Evolutionary conservation across 2,329 filamentous ascomycete species (phyloP), one percentile per base, ranked within the genome.

Genomic region (Diaporthe sp.): DNA sequence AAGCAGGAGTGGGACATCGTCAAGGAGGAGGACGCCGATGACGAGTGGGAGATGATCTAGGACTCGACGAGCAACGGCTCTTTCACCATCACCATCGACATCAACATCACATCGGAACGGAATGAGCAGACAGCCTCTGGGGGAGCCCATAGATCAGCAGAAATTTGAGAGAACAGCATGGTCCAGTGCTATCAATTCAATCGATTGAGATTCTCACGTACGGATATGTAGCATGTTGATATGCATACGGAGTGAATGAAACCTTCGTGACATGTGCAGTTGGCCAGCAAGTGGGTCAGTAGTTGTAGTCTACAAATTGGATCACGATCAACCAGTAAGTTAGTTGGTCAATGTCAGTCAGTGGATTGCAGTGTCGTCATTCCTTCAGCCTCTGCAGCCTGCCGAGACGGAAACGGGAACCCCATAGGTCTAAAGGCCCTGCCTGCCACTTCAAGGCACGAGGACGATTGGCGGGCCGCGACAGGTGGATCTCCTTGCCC

Each of bases 331-430:
- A 35, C 35, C 28, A 50, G 28, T 12, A 22, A n/a, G n/a, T n/a
- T n/a, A 47, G 7, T 15, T 47, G 13, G 40, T 33, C 40, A 50
- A 33, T 38, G n/a, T 12, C 9, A 38, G n/a, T 12, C 9, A 38
- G 64, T 50, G 54, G 38, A 57, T 55, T 71, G 68, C 54, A 30
- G 68, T 71, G 69, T 72, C 69, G 69, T 72, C 69, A 72, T 72
- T 54, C 30, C 33, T 19, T 68, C 47, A 68, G 47, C 64, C 64
- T 68, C 33, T 68, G 45, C 42, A 54, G 69, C 69, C 52, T 52
- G 69, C 42, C 69, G 38, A 61, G 47, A 71, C 40, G 57, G 35
- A 50, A 50, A 60, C 54, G 55, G 42, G 22, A 30, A 42, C 38
- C 38, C 40, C 35, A 22, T 25, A 58, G 60, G 60, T 9, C n/a